Conservation (phyloP, 768 basidiomycete genomes). For the Leccinum truebloodii region DNA sequence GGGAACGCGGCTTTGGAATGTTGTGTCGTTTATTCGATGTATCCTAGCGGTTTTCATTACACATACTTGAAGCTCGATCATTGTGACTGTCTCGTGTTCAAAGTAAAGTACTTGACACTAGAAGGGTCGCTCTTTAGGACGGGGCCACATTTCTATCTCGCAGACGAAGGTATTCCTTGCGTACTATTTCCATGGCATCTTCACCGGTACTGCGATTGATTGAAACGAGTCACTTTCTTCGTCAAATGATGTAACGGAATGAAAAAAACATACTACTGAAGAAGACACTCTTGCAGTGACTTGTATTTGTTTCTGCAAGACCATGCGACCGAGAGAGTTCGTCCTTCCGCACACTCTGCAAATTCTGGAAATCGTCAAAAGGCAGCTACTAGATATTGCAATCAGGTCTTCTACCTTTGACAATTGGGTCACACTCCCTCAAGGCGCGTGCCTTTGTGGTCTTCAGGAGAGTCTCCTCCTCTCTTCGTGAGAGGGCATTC, state of each 20-base stretch:
- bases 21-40: constrained; percentile 5
- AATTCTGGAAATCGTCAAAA: constrained; percentile 55
- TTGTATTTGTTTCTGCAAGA: constrained; percentile 71
- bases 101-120: neutral
- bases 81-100: neutral
- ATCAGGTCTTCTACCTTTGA: constrained; percentile 51
- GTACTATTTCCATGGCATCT: constrained; percentile 71
- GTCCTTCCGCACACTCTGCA: constrained; percentile 79
- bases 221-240: neutral
- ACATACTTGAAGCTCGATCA: neutral
- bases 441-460: constrained; percentile 77
- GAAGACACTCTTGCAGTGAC: constrained; percentile 75
- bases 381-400: neutral
- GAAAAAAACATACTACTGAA: constrained; percentile 61
- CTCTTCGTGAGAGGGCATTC: constrained; percentile 84
- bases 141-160: constrained; percentile 40
- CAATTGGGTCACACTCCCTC: constrained; percentile 72
- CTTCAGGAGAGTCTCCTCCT: constrained; percentile 85
- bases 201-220: constrained; percentile 57
- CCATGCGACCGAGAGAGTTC: constrained; percentile 86
- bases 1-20: neutral
- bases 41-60: constrained; percentile 10
- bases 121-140: neutral
- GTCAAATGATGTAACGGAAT: neutral
- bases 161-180: constrained; percentile 71